A percentile compares a stretch with the other conserved stretches of the same genome.
phyloP scores from a whole-genome alignment of 1,284 basidiomycete species.

The Cryptococcus amylolentus region DNA sequence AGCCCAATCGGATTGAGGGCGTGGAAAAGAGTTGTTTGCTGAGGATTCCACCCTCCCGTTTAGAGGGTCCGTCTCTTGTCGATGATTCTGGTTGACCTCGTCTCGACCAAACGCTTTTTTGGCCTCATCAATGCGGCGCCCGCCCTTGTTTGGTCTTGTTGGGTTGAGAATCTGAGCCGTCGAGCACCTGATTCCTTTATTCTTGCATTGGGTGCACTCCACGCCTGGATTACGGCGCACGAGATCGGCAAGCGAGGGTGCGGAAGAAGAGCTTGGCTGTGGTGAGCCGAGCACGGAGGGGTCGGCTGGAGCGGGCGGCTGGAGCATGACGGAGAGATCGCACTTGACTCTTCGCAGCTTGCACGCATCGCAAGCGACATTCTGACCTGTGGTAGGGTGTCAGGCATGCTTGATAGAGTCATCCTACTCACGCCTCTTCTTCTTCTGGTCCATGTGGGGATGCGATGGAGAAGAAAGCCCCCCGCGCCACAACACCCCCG shows the following conservation, averaged over 20 bases:
- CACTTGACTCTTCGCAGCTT: conserved; percentile 41
- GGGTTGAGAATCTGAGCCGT: conserved; percentile 39
- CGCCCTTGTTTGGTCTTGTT: conserved; percentile 39
- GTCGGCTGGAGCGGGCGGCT: neutral
- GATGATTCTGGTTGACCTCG: too few relatives aligned
- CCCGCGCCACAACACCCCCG: too few relatives aligned
- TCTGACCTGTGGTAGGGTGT: conserved; percentile 25
- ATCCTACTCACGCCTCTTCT: too few relatives aligned
- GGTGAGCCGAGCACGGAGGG: neutral
- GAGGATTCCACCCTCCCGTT: too few relatives aligned
- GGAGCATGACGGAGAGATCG: conserved; percentile 28
- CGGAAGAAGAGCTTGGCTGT: neutral
- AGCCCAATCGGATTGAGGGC: too few relatives aligned
- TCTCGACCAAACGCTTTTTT: conserved; percentile 26
- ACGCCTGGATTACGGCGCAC: conserved; percentile 32
- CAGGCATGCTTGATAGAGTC: too few relatives aligned
- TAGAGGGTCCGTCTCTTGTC: too few relatives aligned
- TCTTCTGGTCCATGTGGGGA: too few relatives aligned
- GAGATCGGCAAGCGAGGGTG: conserved; percentile 18
- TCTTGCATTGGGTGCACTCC: conserved; percentile 34
- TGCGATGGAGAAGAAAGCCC: too few relatives aligned
- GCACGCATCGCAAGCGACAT: conserved; percentile 41
- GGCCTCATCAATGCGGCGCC: conserved; percentile 39
- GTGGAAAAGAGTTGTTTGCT: too few relatives aligned
- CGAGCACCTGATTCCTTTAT: conserved; percentile 39